Percentiles rank a stretch among this genome's conserved stretches.
Conservation (phyloP, 495 filamentous ascomycete species). For the Friedmanniomyces simplex region DNA sequence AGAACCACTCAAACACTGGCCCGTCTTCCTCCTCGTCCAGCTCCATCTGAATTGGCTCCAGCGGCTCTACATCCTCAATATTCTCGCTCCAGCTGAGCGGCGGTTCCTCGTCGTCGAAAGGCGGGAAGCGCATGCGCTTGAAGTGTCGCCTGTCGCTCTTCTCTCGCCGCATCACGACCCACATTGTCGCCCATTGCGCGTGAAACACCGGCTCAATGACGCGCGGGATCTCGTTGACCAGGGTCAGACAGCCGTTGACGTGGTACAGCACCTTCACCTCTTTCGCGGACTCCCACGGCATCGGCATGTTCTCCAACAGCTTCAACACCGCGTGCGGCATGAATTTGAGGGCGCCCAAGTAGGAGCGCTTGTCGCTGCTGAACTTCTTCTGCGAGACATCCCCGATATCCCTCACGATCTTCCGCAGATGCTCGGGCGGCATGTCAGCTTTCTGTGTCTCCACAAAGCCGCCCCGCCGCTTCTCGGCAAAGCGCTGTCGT, state of each 20-base stretch:
- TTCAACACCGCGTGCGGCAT: constrained; percentile 99
- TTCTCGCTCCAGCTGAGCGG: constrained; percentile 98
- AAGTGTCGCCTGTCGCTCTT: constrained; percentile 95
- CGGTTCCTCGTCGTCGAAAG: constrained; percentile 98
- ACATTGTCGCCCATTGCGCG: constrained; percentile 99
- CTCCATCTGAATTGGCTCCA: constrained; percentile 99
- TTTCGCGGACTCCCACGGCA: constrained; percentile 95
- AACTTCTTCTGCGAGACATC: constrained; percentile 99
- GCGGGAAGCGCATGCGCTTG: constrained; percentile 98
- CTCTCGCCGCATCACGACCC: constrained; percentile 95
- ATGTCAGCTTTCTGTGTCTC: constrained; percentile 98
- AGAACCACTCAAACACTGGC: constrained; percentile 92
- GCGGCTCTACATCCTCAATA: constrained; percentile 93
- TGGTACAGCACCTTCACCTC: constrained; percentile 98
- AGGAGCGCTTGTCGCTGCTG: constrained; percentile 96
- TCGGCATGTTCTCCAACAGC: constrained; percentile 98
- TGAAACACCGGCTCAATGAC: constrained; percentile 98
- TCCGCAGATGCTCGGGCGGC: constrained; percentile 95
- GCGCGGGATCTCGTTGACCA: constrained; percentile 93
- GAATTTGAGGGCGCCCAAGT: constrained; percentile 94
- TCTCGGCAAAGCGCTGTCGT: constrained; percentile 90
- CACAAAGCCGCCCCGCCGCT: constrained; percentile 89
- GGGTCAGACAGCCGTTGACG: constrained; percentile 91
- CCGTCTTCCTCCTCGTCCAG: constrained; percentile 91
- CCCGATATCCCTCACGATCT: constrained; percentile 96